Evolutionary conservation across 805 yeast genomes (phyloP).

Genomic region (Saccharomyces paradoxus): DNA sequence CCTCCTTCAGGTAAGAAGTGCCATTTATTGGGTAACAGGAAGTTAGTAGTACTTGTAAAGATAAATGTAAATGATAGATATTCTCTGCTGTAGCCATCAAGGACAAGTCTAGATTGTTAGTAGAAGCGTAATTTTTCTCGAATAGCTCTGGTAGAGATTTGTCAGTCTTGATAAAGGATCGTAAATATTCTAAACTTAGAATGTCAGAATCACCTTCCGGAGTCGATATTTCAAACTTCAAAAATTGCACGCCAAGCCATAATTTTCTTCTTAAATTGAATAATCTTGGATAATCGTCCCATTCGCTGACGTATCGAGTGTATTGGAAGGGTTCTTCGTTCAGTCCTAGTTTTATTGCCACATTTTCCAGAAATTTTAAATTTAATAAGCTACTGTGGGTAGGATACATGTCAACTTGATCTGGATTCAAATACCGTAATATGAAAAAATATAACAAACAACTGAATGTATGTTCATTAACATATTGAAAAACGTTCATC

Average conservation of each 20-base stretch:
- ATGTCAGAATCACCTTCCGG: constrained; percentile 6
- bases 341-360: constrained; percentile 7
- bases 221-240: constrained; percentile 2
- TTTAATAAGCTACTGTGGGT: constrained; percentile 4
- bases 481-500: constrained; percentile 8
- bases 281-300: neutral
- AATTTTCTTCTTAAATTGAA: constrained; percentile 6
- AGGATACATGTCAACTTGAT: constrained; percentile 4
- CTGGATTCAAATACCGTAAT: constrained; percentile 7
- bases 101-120: neutral
- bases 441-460: constrained; percentile 7
- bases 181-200: constrained; percentile 2
- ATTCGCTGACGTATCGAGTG: constrained; percentile 2
- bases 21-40: constrained; percentile 1
- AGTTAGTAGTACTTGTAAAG: constrained; percentile 4
- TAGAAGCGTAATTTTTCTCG: neutral
- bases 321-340: constrained; percentile 7
- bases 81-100: constrained; percentile 1
- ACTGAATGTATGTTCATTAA: constrained; percentile 7
- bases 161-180: neutral
- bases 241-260: constrained; percentile 8
- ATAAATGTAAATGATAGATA: constrained; percentile 2
- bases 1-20: constrained; percentile 3
- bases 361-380: constrained; percentile 3
- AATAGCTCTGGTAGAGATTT: constrained; percentile 1